Conservation (phyloP, 768 basidiomycete species). For the Dentipellis sp. region DNA sequence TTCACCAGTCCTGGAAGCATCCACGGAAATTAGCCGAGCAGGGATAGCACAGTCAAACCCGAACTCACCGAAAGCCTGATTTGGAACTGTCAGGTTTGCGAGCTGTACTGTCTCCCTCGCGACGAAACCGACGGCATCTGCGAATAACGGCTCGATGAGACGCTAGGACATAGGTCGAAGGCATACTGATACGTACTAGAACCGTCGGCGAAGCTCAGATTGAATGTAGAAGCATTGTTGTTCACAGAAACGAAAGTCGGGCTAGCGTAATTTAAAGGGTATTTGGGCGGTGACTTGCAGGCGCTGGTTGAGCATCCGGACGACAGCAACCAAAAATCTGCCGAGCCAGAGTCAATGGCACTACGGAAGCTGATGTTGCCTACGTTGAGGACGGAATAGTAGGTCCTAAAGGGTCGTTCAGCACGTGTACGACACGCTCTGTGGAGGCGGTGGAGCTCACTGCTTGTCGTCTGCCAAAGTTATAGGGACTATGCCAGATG, state of each 20-base stretch:
- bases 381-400: slow-evolving; percentile 49
- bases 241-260: slow-evolving; percentile 56
- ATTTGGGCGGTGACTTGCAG: slow-evolving; percentile 55
- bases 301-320: slow-evolving; percentile 46
- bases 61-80: slow-evolving; percentile 60
- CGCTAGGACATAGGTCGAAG: not conserved
- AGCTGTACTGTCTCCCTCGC: slow-evolving; percentile 54
- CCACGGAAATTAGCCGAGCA: not conserved
- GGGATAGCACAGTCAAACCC: not conserved
- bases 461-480: slow-evolving; percentile 9
- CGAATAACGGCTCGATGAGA: not conserved
- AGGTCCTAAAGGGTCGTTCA: slow-evolving; percentile 37
- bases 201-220: slow-evolving; percentile 54
- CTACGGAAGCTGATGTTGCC: slow-evolving; percentile 61
- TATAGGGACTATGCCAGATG: slow-evolving; percentile 6
- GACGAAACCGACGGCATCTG: slow-evolving; percentile 63
- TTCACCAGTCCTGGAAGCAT: slow-evolving; percentile 45
- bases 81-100: slow-evolving; percentile 47
- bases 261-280: slow-evolving; percentile 59
- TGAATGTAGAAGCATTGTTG: slow-evolving; percentile 51
- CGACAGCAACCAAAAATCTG: slow-evolving; percentile 64
- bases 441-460: slow-evolving; percentile 2
- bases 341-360: slow-evolving; percentile 66
- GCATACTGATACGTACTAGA: slow-evolving; percentile 41
- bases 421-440: not conserved